A percentile compares a stretch with the other conserved stretches of the same genome.
Conservation (phyloP, 192 early-diverging fungal genomes). For the Gigaspora rosea region DNA sequence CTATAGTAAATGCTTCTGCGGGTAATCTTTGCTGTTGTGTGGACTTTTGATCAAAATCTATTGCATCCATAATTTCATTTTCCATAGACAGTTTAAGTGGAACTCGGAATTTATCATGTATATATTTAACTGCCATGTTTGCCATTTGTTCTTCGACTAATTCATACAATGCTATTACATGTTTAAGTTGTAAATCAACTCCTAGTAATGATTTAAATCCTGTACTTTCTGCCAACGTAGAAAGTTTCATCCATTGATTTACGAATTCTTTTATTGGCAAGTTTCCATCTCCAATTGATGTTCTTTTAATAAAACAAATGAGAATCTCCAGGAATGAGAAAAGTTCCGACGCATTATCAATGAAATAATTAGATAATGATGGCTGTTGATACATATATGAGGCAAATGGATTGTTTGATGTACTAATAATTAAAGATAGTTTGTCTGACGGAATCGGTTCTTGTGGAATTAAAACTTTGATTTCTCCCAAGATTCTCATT, state of each 20-base stretch:
- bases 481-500: conserved; percentile 17
- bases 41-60: conserved; percentile 8
- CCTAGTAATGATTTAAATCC: conserved; percentile 5
- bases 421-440: neutral
- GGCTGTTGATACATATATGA: neutral
- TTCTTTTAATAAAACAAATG: conserved; percentile 32
- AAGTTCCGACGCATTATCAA: conserved; percentile 22
- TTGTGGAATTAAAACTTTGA: conserved; percentile 20
- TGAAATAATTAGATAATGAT: neutral
- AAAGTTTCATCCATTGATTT: conserved; percentile 33
- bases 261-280: conserved; percentile 15
- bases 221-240: conserved; percentile 2
- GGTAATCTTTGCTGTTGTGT: conserved; percentile 11
- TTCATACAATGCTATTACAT: conserved; percentile 30
- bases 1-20: conserved; percentile 14
- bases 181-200: conserved; percentile 16
- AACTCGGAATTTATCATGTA: conserved; percentile 19
- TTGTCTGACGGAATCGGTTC: conserved; percentile 23
- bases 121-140: conserved; percentile 5
- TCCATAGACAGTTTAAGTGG: neutral
- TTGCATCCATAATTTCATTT: conserved; percentile 1
- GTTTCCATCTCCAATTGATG: conserved; percentile 6
- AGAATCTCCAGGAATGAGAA: conserved; percentile 31
- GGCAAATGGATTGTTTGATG: neutral
- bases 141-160: conserved; percentile 29